Conservation (phyloP, 345 rosid species). For the Lepidium sativum region DNA sequence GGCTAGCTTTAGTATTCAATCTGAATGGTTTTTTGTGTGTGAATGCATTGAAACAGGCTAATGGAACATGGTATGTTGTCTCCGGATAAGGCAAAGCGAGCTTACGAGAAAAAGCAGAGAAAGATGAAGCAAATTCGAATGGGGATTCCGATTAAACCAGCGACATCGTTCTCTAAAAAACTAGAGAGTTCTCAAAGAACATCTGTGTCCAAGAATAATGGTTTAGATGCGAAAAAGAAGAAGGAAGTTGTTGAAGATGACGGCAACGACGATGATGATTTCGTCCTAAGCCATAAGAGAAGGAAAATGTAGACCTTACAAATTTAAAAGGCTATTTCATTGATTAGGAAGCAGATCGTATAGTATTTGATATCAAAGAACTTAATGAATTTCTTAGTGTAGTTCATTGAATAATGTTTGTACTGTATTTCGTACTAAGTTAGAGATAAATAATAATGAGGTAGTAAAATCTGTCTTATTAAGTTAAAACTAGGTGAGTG, state of each 20-base stretch:
- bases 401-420: neutral
- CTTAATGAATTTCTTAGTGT: neutral
- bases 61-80: constrained; percentile 96
- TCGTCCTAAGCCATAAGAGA: constrained; percentile 56
- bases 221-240: constrained; percentile 47
- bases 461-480: too few species aligned
- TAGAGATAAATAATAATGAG: too few species aligned
- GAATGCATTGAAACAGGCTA: constrained; percentile 42
- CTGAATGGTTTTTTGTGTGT: neutral
- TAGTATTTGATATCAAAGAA: neutral
- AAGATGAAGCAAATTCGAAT: constrained; percentile 65
- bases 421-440: too few species aligned
- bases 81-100: constrained; percentile 62
- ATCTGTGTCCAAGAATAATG: constrained; percentile 28
- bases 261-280: constrained; percentile 39
- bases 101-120: constrained; percentile 78
- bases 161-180: constrained; percentile 38
- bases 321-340: neutral
- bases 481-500: too few species aligned
- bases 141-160: constrained; percentile 58
- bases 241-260: constrained; percentile 48
- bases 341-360: neutral
- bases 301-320: constrained; percentile 49
- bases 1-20: neutral
- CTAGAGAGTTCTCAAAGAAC: constrained; percentile 65